phyloP scores from a whole-genome alignment of 2,329 filamentous ascomycete species.

The Arthrobotrys musiformis region DNA sequence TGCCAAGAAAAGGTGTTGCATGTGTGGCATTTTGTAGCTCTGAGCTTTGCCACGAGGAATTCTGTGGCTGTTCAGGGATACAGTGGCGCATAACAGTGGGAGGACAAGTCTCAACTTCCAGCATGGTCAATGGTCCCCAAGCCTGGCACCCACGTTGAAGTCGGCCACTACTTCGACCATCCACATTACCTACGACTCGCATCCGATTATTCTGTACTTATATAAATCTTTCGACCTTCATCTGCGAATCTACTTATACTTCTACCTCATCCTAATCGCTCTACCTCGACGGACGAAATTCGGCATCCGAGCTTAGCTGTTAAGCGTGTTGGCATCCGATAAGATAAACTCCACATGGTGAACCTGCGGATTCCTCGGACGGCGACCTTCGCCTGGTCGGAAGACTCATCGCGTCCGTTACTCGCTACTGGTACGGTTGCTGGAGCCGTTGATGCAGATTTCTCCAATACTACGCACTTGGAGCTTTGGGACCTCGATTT shows the following conservation, averaged over 20 bases:
- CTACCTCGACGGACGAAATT: too few relatives aligned
- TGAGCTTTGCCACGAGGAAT: not conserved
- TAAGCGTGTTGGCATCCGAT: constrained; percentile 44
- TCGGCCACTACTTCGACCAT: constrained; percentile 37
- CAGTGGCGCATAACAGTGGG: constrained; percentile 31
- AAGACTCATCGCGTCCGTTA: constrained; percentile 79
- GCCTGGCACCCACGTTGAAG: constrained; percentile 40
- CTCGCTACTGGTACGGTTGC: constrained; percentile 94
- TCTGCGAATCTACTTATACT: not conserved
- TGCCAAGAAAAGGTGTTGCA: constrained; percentile 17
- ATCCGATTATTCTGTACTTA: not conserved
- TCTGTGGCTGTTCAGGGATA: constrained; percentile 2
- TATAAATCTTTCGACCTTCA: not conserved
- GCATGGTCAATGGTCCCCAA: constrained; percentile 35
- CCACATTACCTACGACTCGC: constrained; percentile 18
- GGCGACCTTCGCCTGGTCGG: constrained; percentile 96
- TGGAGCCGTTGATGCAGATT: constrained; percentile 94
- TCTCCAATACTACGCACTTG: constrained; percentile 95
- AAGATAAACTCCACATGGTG: constrained; percentile 73
- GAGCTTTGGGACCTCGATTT: constrained; percentile 95
- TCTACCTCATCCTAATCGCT: not conserved
- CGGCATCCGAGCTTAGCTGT: constrained; percentile 18
- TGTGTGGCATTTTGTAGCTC: constrained; percentile 9
- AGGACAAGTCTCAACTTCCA: constrained; percentile 56
- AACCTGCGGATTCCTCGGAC: constrained; percentile 94